Conservation (phyloP, 345 rosid genomes). For the Ailanthus altissimus region DNA sequence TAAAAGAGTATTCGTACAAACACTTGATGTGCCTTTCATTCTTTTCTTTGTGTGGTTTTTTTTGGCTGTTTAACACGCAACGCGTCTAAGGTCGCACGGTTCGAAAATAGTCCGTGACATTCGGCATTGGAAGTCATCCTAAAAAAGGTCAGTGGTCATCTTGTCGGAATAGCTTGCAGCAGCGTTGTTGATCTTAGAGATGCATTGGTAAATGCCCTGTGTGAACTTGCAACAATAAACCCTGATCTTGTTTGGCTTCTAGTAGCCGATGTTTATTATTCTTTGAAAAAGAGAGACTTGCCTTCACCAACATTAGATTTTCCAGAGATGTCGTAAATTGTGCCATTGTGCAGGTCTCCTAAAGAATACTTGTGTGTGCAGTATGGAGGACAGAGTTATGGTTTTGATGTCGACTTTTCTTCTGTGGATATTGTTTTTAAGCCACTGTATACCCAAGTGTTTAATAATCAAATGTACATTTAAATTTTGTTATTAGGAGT, state of each 20-base stretch:
- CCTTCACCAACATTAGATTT: slow-evolving; percentile 57
- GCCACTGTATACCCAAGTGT: slow-evolving; percentile 50
- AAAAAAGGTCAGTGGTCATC: slow-evolving; percentile 83
- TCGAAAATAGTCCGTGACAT: too few relatives aligned
- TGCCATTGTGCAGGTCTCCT: slow-evolving; percentile 50
- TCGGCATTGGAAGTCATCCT: slow-evolving; percentile 70
- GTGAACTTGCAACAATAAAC: slow-evolving; percentile 74
- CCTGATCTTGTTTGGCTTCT: slow-evolving; percentile 94
- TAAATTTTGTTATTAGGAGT: slow-evolving; percentile 12
- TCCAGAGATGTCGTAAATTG: slow-evolving; percentile 41
- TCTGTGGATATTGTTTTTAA: slow-evolving; percentile 61
- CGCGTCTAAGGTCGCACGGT: too few relatives aligned
- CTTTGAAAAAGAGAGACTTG: slow-evolving; percentile 49
- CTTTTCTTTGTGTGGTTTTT: too few relatives aligned
- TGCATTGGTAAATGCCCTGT: slow-evolving; percentile 66
- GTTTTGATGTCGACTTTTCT: slow-evolving; percentile 63
- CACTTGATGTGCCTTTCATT: too few relatives aligned
- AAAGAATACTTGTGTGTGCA: slow-evolving; percentile 61
- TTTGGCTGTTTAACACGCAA: too few relatives aligned
- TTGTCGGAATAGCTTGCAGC: slow-evolving; percentile 83
- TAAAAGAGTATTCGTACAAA: too few relatives aligned
- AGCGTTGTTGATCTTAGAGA: slow-evolving; percentile 64
- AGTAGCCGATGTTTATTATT: slow-evolving; percentile 76
- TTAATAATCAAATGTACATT: slow-evolving; percentile 38
- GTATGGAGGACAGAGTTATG: slow-evolving; percentile 76